Evolutionary conservation across 108 stramenopile species (phyloP).

Genomic region (Fragilaria radians): DNA sequence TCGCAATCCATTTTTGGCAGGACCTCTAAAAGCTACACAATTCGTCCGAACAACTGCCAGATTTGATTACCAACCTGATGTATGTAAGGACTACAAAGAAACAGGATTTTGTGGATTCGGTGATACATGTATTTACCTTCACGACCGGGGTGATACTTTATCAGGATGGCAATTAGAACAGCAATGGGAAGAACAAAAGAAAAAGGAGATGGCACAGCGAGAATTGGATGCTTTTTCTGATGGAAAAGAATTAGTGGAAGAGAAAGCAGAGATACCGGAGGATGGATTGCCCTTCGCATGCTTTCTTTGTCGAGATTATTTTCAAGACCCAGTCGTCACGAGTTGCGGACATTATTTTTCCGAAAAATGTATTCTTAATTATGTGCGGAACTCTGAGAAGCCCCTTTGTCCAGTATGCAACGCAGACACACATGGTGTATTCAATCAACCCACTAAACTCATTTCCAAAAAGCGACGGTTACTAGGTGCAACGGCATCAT

Average conservation of each 20-base stretch:
- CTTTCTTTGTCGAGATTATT: conserved; percentile 80
- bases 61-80: conserved; percentile 97
- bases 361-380: conserved; percentile 67
- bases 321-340: conserved; percentile 91
- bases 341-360: conserved; percentile 94
- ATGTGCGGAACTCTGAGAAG: conserved; percentile 24
- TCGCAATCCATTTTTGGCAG: conserved; percentile 62
- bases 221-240: conserved; percentile 64
- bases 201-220: conserved; percentile 47
- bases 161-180: conserved; percentile 93
- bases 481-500: conserved; percentile 37
- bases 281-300: conserved; percentile 97
- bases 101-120: conserved; percentile 99
- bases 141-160: conserved; percentile 93
- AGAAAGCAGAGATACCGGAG: conserved; percentile 13
- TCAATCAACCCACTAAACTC: conserved; percentile 76
- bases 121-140: conserved; percentile 96
- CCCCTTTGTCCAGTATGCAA: conserved; percentile 80
- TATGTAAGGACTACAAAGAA: conserved; percentile 99
- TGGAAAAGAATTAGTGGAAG: conserved; percentile 22
- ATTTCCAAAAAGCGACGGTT: conserved; percentile 59
- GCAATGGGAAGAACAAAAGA: conserved; percentile 91
- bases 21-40: conserved; percentile 81
- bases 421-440: conserved; percentile 85
- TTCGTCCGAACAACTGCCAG: conserved; percentile 86